Evolutionary conservation across 257 asterid genomes (phyloP), one percentile per base, ranked within the genome.

Genomic region (Sherardia arvensis): DNA sequence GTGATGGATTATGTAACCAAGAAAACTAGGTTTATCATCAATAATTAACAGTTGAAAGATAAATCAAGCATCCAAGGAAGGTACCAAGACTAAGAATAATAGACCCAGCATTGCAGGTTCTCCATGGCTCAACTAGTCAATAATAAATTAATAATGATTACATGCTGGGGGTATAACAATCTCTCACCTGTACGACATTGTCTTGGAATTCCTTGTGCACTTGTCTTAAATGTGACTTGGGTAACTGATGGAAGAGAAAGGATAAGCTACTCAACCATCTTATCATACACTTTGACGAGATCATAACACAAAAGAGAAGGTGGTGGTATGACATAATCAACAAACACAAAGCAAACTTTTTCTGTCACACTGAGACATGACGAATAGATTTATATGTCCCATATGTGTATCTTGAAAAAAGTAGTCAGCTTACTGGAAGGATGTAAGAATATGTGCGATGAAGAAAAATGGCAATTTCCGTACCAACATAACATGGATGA

Each of bases 191-290:
- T 56, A 87, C 70, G 59, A 59, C 53, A 67, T 83, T 75, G 54
- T 80, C 82, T 53, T 83, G 95, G 73, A 87, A 87, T 48, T 85
- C 90, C 77, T 66, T 75, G 72, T 83, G 95, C 71, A 87, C 94
- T 76, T 78, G 83, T 72, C 94, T 81, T 72, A 85, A 77, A 74
- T 87, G 88, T 73, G 94, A 76, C 82, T 81, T 87, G 66, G 94
- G 88, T 80, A 87, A 79, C 95, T 87, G 78, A 66, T 40, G 58
- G 29, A 22, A 9, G 29, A 15, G 21, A 25, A 34, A 26, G 36
- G 14, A 23, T 54, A 34, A 72, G 66, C 53, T 5, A 54, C 62
- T 68, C 3, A 4, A 18, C 26, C 27, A 2, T 25, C 26, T 8
- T 26, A 2, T 12, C 21, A 7, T 56, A 66, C n/a, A 23, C 32